Percentiles rank a stretch among this genome's conserved stretches.
Conservation (phyloP, 2,329 filamentous ascomycete genomes). For the Fusarium sp. region DNA sequence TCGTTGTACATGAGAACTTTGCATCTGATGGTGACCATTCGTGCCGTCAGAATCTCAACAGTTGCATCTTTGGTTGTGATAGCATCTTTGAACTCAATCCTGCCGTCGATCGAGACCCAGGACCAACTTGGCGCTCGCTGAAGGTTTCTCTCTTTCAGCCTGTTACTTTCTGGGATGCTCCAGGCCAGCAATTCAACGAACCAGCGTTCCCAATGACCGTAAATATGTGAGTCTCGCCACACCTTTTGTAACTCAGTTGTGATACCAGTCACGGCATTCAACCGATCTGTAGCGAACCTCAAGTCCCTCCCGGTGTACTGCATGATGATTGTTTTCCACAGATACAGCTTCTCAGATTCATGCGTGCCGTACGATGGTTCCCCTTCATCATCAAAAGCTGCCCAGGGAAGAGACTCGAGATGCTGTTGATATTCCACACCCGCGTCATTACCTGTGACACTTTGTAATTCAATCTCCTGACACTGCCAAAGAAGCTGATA, state of each 20-base stretch:
- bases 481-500: conserved; percentile 13
- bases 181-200: not conserved
- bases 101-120: not conserved
- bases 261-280: not conserved
- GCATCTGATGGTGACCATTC: not conserved
- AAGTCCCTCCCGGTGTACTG: not conserved
- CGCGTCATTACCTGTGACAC: accelerated
- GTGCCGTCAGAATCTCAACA: accelerated
- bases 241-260: not conserved
- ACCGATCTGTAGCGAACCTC: not conserved
- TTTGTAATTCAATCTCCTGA: not conserved
- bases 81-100: accelerated
- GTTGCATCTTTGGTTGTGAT: not conserved
- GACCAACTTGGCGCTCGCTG: conserved; percentile 3
- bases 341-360: not conserved
- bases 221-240: not conserved
- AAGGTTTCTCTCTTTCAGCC: accelerated
- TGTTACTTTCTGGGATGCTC: accelerated
- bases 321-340: accelerated
- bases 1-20: not conserved
- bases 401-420: not conserved
- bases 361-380: not conserved
- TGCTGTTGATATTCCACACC: not conserved
- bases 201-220: conserved; percentile 10
- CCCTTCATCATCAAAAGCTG: accelerated